Evolutionary conservation across 2,329 filamentous ascomycete species (phyloP), one percentile per base, ranked within the genome.

Genomic region (Atkinsonella texensis): DNA sequence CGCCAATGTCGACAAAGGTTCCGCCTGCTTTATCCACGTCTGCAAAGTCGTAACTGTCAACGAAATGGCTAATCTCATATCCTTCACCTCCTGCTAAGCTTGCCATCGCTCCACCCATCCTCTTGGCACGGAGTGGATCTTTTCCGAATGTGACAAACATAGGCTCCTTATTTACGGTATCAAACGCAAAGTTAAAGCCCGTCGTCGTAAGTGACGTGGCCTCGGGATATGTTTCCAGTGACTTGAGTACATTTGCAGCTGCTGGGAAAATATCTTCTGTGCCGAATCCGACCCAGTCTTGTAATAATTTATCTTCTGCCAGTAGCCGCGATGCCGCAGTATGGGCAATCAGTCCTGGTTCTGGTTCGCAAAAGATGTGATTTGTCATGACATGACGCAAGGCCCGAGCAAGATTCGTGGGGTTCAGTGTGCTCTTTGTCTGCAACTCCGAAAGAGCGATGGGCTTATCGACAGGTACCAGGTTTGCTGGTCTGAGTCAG

Each of bases 311-410:
- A 57, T 80, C 73, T 51, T 74, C 68, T 12, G 71, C 73, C 1
- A 83, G 68, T 2, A 74, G 61, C 4, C 70, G 70, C 1, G 77
- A 81, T 1, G 72, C 70, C 1, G 75, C 73, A 2, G 76, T 80
- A 60, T 83, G 80, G 9, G 72, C 73, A 53, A 83, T 72, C 2
- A 70, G 54, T 1, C 74, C 73, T 0, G 74, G 72, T 5, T 62
- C 61, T 1, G 74, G 70, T 56, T 83, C 79, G 43, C 65, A 59
- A 63, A 83, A 81, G 52, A 83, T 70, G 11, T 69, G 66, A 56
- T 74, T 76, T 12, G 77, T 80, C 70, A 81, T 81, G 40, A 74
- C 76, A 60, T 80, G 73, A 8, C 79, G 74, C 31, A 79, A 62
- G 7, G 76, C 64, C 45, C 76, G 73, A 12, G 71, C 69, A 17